Evolutionary conservation across 495 filamentous ascomycete species (phyloP).

Genomic region (Schizothecium vesticola): DNA sequence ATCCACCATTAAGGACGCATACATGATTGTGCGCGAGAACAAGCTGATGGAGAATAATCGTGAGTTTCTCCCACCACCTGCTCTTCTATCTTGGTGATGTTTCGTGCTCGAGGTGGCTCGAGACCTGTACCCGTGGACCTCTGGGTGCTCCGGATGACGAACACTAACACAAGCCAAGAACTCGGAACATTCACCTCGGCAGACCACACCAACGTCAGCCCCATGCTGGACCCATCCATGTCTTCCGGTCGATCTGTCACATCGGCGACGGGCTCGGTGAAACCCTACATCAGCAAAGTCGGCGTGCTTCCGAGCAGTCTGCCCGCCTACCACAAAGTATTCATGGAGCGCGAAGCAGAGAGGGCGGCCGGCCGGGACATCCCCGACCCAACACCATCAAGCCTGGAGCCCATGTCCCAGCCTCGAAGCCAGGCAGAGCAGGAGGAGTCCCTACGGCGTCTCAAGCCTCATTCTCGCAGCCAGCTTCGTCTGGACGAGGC

Average conservation of each 20-base stretch:
- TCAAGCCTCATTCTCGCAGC: constrained; percentile 72
- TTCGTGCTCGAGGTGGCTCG: not conserved
- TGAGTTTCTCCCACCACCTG: constrained; percentile 41
- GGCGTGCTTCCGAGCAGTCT: constrained; percentile 85
- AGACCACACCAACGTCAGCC: constrained; percentile 26
- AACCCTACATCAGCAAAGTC: constrained; percentile 69
- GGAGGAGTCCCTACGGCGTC: constrained; percentile 64
- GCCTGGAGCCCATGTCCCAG: constrained; percentile 46
- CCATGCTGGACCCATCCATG: constrained; percentile 31
- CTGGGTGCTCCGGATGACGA: not conserved
- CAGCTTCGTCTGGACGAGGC: constrained; percentile 54
- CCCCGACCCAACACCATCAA: constrained; percentile 32
- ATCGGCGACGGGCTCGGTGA: constrained; percentile 39
- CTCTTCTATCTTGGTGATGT: not conserved
- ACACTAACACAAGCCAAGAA: constrained; percentile 21
- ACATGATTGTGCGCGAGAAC: constrained; percentile 95
- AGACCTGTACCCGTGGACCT: not conserved
- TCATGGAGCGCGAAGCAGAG: constrained; percentile 67
- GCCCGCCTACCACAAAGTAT: constrained; percentile 81
- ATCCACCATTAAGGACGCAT: constrained; percentile 97
- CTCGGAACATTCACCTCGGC: constrained; percentile 9
- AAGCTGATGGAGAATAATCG: constrained; percentile 94
- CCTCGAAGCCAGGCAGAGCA: constrained; percentile 65
- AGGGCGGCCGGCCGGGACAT: constrained; percentile 35
- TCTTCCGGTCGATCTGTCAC: constrained; percentile 41